Evolutionary conservation across 768 basidiomycete species (phyloP), one percentile per base, ranked within the genome.

Genomic region (Lactarius pseudohatsudake): DNA sequence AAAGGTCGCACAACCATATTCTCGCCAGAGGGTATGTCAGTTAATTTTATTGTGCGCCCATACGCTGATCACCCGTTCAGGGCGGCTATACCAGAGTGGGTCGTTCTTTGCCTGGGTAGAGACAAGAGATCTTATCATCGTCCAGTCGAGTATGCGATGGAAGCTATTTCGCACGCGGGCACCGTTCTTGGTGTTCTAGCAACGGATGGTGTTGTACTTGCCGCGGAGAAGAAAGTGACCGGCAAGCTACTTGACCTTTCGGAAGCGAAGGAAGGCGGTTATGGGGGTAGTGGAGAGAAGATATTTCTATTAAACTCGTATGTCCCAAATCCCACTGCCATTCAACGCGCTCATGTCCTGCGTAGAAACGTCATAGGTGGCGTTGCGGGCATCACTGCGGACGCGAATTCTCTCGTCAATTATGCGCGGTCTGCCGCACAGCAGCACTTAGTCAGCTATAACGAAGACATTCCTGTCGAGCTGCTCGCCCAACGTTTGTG

Each of bases 111-210:
- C 16, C 20, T 59, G 65, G 53, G 16, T 16, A 2, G 50, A 43
- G 38, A 36, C 15, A 18, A 77, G 62, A 68, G 47, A 41, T 34
- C 32, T 50, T 57, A 61, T 57, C 59, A 45, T 54, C 32, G 62
- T 32, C 40, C 50, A 96, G 96, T 98, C 81, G 96, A 99, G 81
- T 99, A 99, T 85, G 96, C 96, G 54, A 97, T 98, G 94, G 97
- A 98, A 76, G 94, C 95, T 65, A 98, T 98, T 82, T 97, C 95
- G 34, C 91, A 95, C 73, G 94, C 94, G 22, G 93, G 93, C 62
- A 92, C 94, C 50, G 94, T 96, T 55, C 85, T 96, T n/a, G 94
- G 93, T 50, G 89, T 96, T 64, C 83, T 96, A 34, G 93, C 94
- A 34, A 90, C 87, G 72, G 91, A 95, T 69, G 95, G 95, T 0